Base-by-base conservation (phyloP, 352 stramenopile genomes). In the Phytophthora constricta region DNA sequence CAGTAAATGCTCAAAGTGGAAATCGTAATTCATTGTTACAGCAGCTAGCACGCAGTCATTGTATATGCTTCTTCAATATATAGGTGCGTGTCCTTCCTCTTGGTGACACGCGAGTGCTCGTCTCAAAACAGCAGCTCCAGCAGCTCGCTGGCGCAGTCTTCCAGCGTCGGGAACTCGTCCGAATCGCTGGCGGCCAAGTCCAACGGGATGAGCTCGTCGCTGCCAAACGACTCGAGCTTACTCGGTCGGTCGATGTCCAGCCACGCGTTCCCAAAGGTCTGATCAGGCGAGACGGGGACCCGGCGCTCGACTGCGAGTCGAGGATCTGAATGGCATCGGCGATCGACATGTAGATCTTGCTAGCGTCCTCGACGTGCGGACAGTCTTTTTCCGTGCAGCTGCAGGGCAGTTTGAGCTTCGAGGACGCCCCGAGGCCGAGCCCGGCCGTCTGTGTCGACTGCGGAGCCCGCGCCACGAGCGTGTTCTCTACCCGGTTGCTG, bases 121-220 rank as follows among this genome's bases (percentile, higher is more conserved):
- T 51, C 26, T 79, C 58, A 85, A 55, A 87, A 90, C 34, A 92
- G 78, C 64, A 92, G 65, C 20, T 92, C 83, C 60, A 90, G 77
- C 28, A 92, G 70, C 53, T 84, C 82, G 28, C 80, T 83, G 34
- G 79, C 83, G 47, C 81, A 91, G 52, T 89, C 83, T 34, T 92
- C 79, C 1, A 92, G 72, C 20, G 75, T 86, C 28, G 83, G 83
- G 16, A 73, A 80, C 22, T 81, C 69, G 28, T 69, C 78, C 47
- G 76, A 75, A 37, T 87, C 82, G 47, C 75, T 79, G 25, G 46
- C 60, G 55, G 65, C 17, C 41, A 68, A 65, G 55, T 79, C 70
- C 28, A 80, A 33, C 1, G 71, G 70, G 4, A 72, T 39, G 58
- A 77, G 64, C 11, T 70, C 60, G 11, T 69, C 58, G n/a, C 25